phyloP scores from a whole-genome alignment of 2,329 filamentous ascomycete genomes.

The Helminthosporium solani region DNA sequence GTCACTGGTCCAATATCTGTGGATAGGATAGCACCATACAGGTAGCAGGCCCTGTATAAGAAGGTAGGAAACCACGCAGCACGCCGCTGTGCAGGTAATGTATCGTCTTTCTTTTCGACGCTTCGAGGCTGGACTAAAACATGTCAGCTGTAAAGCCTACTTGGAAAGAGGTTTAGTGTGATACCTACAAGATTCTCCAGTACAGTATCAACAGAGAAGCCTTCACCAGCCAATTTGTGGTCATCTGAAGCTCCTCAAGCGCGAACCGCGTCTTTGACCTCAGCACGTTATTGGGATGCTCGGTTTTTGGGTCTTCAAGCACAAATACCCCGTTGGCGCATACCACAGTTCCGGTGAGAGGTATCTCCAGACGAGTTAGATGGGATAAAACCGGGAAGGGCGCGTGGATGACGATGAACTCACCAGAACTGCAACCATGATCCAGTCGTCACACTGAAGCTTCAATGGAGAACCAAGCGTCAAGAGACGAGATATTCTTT shows the following conservation, averaged over 20 bases:
- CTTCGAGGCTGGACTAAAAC: conserved; percentile 13
- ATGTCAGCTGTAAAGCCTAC: conserved; percentile 4
- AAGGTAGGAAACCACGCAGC: conserved; percentile 22
- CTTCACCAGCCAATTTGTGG: conserved; percentile 30
- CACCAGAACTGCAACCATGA: conserved; percentile 25
- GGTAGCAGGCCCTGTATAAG: conserved; percentile 20
- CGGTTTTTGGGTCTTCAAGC: background rate
- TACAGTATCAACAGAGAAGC: conserved; percentile 30
- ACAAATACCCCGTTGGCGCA: conserved; percentile 15
- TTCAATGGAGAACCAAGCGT: conserved; percentile 22
- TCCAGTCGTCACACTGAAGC: conserved; percentile 31
- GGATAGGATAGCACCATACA: conserved; percentile 21
- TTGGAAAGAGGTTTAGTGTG: no score
- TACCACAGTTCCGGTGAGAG: conserved; percentile 22
- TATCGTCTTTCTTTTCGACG: conserved; percentile 12
- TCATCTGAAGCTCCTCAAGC: conserved; percentile 29
- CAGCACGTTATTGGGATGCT: background rate
- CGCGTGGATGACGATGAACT: background rate
- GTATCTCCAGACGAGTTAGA: conserved; percentile 5
- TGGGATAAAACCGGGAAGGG: background rate
- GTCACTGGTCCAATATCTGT: conserved; percentile 15
- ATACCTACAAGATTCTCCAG: conserved; percentile 31
- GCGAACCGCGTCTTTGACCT: conserved; percentile 21
- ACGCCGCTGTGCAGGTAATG: conserved; percentile 12
- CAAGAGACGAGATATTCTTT: conserved; percentile 21